Evolutionary conservation across 2,329 filamentous ascomycete genomes (phyloP), one percentile per base, ranked within the genome.

Genomic region (Colletotrichum limetticola): DNA sequence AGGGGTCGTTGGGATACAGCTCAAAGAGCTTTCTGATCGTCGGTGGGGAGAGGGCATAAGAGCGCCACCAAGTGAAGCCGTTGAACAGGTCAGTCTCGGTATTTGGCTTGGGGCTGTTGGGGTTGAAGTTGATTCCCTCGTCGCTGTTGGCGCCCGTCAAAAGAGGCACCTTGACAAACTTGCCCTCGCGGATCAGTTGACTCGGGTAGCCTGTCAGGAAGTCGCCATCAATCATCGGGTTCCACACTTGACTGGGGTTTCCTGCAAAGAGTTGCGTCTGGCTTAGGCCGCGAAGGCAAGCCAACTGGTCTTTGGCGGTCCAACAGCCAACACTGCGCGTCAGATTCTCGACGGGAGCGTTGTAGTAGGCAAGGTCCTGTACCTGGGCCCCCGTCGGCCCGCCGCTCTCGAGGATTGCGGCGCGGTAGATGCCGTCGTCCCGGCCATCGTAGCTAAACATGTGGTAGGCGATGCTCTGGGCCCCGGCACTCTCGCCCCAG

Each of bases 391-490:
- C 79, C 1, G 78, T 81, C 5, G 81, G 79, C 0, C 82, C 82
- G 4, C 88, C 88, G 14, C 86, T 89, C 66, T 91, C 84, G 66
- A 87, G 80, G 57, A 89, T 91, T 2, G 85, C 89, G 8, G 80
- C 86, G 4, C 85, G 84, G 76, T 90, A 91, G 0, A 91, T 80
- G 0, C 82, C 80, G 68, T 91, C 88, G 65, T 91, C 84, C 35
- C 88, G 82, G 0, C 90, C 89, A 46, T 85, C 86, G 74, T 90
- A 89, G 9, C 88, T 87, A 37, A 88, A 84, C 26, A 90, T 81
- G 30, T 91, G 90, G 61, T 83, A 83, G 3, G 81, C 80, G 19
- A 81, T 82, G 58, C 82, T 83, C 66, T 84, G 81, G 0, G 83
- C 83, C 1, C 83, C 84, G 22, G 83, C 83, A 30, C 82, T 84